Base-by-base conservation (phyloP, 163 green algal genomes). In the Chlamydomonas reinhardtii region DNA sequence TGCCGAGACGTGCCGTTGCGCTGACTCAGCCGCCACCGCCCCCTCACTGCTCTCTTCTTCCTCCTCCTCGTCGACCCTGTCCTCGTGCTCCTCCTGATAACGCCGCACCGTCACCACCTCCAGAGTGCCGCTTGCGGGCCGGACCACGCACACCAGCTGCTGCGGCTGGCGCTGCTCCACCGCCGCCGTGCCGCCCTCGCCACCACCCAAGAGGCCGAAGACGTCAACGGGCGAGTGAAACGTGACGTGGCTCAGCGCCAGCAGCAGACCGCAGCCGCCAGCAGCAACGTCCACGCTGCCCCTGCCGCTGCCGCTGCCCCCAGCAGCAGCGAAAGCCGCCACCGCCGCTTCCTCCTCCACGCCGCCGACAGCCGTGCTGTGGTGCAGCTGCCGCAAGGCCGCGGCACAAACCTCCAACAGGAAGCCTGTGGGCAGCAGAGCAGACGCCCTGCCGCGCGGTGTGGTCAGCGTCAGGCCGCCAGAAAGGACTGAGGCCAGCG, bases 391-490 rank as follows among this genome's bases (percentile, higher is more conserved):
- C 37, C 35, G 27, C 35, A 66, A 31, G 32, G 82, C 82, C 2
- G 59, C 61, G 19, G 82, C 72, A 24, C 54, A 66, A 9, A 87
- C 20, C 82, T 87, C 82, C 16, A 87, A 37, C 39, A 87, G 72
- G 32, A 82, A 68, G 17, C 72, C 71, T 8, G 37, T 87, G 39
- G 82, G 82, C 61, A 87, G 82, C 24, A 82, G n/a, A n/a, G 27
- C 2, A 37, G n/a, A 4, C 6, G 43, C 43, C n/a, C n/a, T n/a
- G n/a, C n/a, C n/a, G 64, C 66, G 66, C 31, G 16, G 29, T 4
- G 17, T 3, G 11, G 31, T 5, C 29, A 39, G 29, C 27, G 62
- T 29, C 24, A 70, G 15, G 29, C 66, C 65, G 65, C 64, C 68
- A 4, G 20, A 43, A 11, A 37, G 31, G 8, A 85, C 22, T n/a